phyloP scores from a whole-genome alignment of 2,329 filamentous ascomycete genomes.

The Aspergillus pseudonomiae region DNA sequence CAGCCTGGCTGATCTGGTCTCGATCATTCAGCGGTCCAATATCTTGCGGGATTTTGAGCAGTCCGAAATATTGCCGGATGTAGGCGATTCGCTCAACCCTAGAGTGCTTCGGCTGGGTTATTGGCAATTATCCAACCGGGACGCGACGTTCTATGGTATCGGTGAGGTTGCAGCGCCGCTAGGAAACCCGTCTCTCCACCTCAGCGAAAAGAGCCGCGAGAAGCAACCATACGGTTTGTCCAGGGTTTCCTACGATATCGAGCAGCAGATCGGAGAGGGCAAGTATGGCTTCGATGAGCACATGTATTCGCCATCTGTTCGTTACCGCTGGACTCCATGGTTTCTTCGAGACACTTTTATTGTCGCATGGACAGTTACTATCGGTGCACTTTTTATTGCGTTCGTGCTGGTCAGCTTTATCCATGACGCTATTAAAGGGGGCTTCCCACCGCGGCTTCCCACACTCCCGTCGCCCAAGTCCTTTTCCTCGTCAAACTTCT shows the following conservation, averaged over 20 bases:
- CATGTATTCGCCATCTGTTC: constrained; percentile 55
- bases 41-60: constrained; percentile 71
- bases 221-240: constrained; percentile 38
- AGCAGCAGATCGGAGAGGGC: constrained; percentile 38
- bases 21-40: constrained; percentile 79
- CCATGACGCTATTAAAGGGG: constrained; percentile 64
- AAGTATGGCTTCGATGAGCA: constrained; percentile 53
- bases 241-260: constrained; percentile 39
- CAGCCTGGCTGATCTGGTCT: constrained; percentile 78
- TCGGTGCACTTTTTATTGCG: constrained; percentile 65
- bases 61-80: constrained; percentile 61
- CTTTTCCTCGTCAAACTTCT: constrained; percentile 85
- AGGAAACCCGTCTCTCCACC: constrained; percentile 47
- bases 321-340: constrained; percentile 75
- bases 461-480: constrained; percentile 63
- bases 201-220: constrained; percentile 32
- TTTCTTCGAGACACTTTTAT: constrained; percentile 70
- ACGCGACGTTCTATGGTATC: constrained; percentile 76
- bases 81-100: constrained; percentile 53
- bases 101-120: constrained; percentile 78
- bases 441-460: constrained; percentile 71
- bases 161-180: constrained; percentile 63
- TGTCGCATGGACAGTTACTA: constrained; percentile 65
- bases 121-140: constrained; percentile 71
- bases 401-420: constrained; percentile 80